Conservation (phyloP, 1,284 basidiomycete species). For the Irpex sp. region DNA sequence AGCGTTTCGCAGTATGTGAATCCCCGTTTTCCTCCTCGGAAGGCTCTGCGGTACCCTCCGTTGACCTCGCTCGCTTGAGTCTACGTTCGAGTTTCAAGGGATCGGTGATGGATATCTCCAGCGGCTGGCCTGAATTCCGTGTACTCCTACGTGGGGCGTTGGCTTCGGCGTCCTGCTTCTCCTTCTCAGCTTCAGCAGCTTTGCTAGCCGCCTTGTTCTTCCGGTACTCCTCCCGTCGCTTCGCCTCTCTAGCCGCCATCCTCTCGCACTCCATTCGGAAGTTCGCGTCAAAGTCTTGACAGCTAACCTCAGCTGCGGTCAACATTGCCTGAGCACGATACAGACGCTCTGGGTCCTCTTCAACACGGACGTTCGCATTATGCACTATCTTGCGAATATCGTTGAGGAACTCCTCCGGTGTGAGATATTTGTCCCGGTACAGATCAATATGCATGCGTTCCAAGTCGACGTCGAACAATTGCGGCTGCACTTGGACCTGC, state of each 20-base stretch:
- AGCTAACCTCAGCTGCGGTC: slow-evolving; percentile 82
- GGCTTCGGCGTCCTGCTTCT: slow-evolving; percentile 21
- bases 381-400: slow-evolving; percentile 89
- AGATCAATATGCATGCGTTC: slow-evolving; percentile 89
- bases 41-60: slow-evolving; percentile 50
- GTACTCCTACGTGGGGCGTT: slow-evolving; percentile 57
- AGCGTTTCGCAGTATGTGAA: slow-evolving; percentile 51
- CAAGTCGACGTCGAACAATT: slow-evolving; percentile 80
- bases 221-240: slow-evolving; percentile 59
- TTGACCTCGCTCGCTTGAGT: slow-evolving; percentile 67
- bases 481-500: slow-evolving; percentile 25
- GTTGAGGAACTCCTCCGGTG: slow-evolving; percentile 83
- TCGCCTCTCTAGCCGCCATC: slow-evolving; percentile 80
- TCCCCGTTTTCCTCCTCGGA: slow-evolving; percentile 49
- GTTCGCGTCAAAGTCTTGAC: slow-evolving; percentile 85
- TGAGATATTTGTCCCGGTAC: slow-evolving; percentile 86
- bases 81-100: slow-evolving; percentile 67
- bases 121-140: slow-evolving; percentile 66
- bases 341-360: slow-evolving; percentile 75
- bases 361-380: slow-evolving; percentile 69
- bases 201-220: slow-evolving; percentile 50
- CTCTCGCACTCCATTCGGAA: slow-evolving; percentile 85
- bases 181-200: slow-evolving; percentile 31
- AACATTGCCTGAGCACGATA: slow-evolving; percentile 89
- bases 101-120: slow-evolving; percentile 69